Evolutionary conservation across 2,329 filamentous ascomycete genomes (phyloP).

Genomic region (Diplocarpon mali): DNA sequence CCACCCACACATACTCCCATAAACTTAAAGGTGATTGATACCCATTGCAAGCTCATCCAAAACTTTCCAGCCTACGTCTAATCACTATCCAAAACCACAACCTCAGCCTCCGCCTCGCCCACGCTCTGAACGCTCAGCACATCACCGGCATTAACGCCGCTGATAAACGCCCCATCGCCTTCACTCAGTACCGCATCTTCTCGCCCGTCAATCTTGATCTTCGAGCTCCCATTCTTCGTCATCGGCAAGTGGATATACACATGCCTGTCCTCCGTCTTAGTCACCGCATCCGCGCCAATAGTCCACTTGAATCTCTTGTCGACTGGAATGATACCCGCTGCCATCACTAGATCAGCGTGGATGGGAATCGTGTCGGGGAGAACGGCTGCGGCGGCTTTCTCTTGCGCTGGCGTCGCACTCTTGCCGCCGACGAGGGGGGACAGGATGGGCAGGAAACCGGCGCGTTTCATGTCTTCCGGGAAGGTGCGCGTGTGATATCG

Average conservation of each 20-base stretch:
- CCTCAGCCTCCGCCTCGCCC: constrained; percentile 55
- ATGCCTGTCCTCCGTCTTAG: constrained; percentile 49
- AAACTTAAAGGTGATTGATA: too few species aligned
- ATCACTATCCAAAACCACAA: constrained; percentile 22
- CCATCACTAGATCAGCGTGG: constrained; percentile 77
- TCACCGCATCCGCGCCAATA: constrained; percentile 46
- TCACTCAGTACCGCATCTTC: constrained; percentile 59
- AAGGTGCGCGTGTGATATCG: constrained; percentile 69
- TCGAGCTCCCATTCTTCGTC: constrained; percentile 63
- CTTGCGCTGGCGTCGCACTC: constrained; percentile 49
- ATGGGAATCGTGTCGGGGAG: constrained; percentile 65
- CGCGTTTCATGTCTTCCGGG: constrained; percentile 58
- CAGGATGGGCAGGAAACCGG: constrained; percentile 63
- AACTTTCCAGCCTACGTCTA: constrained; percentile 4
- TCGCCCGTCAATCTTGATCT: constrained; percentile 54
- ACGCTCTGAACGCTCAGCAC: constrained; percentile 54
- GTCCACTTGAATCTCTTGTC: constrained; percentile 58
- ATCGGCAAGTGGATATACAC: constrained; percentile 74
- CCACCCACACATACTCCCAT: too few species aligned
- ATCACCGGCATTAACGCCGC: constrained; percentile 52
- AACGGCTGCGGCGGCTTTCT: constrained; percentile 50
- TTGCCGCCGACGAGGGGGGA: constrained; percentile 60
- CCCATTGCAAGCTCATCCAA: too few species aligned
- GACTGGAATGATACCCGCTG: constrained; percentile 60
- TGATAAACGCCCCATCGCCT: constrained; percentile 73